phyloP scores from a whole-genome alignment of 768 basidiomycete species.

The Podaxis sp. region DNA sequence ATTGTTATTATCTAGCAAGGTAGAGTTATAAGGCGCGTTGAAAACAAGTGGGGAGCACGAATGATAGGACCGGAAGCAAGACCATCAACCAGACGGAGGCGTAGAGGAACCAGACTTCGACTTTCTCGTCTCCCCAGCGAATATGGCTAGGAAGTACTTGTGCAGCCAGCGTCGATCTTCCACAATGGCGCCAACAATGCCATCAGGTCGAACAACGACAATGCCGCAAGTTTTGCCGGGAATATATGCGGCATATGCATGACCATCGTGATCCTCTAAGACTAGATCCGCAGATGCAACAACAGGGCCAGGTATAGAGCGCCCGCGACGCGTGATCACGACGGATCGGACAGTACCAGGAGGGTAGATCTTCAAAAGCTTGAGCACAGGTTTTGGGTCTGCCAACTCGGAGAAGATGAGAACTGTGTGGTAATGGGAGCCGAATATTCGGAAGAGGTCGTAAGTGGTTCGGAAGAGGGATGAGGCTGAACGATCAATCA shows the following conservation, averaged over 20 bases:
- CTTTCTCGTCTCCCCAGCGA: slow-evolving; percentile 12
- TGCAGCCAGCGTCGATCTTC: slow-evolving; percentile 26
- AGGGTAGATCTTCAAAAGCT: slow-evolving; percentile 16
- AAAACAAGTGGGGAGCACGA: background rate
- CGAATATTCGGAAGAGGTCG: slow-evolving; percentile 29
- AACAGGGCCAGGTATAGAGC: background rate
- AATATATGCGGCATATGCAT: slow-evolving; percentile 31
- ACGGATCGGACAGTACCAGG: slow-evolving; percentile 19
- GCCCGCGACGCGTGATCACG: slow-evolving; percentile 16
- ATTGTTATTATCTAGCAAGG: too few relatives aligned
- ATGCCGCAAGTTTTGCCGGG: slow-evolving; percentile 56
- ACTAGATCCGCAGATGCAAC: slow-evolving; percentile 14
- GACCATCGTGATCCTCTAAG: slow-evolving; percentile 25
- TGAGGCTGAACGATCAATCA: slow-evolving; percentile 10
- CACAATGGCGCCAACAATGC: slow-evolving; percentile 24
- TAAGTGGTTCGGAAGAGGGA: slow-evolving; percentile 7
- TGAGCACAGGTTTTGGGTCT: slow-evolving; percentile 12
- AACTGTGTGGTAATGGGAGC: slow-evolving; percentile 31
- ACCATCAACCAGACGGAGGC: background rate
- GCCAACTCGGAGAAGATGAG: slow-evolving; percentile 30
- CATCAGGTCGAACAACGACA: slow-evolving; percentile 30
- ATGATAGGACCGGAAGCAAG: background rate
- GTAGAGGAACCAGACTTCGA: background rate
- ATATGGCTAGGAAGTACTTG: slow-evolving; percentile 35
- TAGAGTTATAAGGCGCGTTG: too few relatives aligned